phyloP scores from a whole-genome alignment of 805 yeast species.

The Lipomyces spencermartinsiae region DNA sequence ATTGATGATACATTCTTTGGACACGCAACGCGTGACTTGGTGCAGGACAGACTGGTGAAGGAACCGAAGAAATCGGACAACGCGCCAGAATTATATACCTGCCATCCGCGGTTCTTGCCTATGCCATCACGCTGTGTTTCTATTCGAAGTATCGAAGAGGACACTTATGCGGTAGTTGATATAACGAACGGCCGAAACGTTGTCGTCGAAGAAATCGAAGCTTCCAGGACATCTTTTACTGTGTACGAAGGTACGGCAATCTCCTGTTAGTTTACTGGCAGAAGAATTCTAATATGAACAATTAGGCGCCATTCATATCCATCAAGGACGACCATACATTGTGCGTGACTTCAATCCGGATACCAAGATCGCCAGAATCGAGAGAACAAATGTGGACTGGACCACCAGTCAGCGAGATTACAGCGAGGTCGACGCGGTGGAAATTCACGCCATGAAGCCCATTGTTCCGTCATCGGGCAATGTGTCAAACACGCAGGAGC shows the following conservation, averaged over 20 bases:
- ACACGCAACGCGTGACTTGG: constrained; percentile 46
- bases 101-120: constrained; percentile 68
- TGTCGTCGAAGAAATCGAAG: constrained; percentile 88
- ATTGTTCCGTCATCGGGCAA: neutral
- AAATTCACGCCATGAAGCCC: constrained; percentile 40
- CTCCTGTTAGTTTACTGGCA: neutral
- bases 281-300: constrained; percentile 44
- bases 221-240: constrained; percentile 86
- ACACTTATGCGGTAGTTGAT: constrained; percentile 86
- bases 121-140: constrained; percentile 82
- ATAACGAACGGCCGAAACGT: constrained; percentile 75
- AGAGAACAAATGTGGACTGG: constrained; percentile 93
- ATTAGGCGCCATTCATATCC: constrained; percentile 88
- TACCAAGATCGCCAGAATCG: constrained; percentile 81
- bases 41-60: constrained; percentile 43
- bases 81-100: constrained; percentile 53
- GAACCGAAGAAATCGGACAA: constrained; percentile 44
- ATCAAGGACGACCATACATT: constrained; percentile 89
- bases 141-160: constrained; percentile 82
- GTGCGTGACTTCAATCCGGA: constrained; percentile 84
- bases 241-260: constrained; percentile 59
- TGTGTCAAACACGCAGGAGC: neutral
- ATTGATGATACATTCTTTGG: constrained; percentile 67
- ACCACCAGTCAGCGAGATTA: constrained; percentile 88
- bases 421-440: constrained; percentile 86